A percentile compares a stretch with the other conserved stretches of the same genome.
Evolutionary conservation across 805 yeast species (phyloP).

Genomic region (Suhomyces pyralidae): DNA sequence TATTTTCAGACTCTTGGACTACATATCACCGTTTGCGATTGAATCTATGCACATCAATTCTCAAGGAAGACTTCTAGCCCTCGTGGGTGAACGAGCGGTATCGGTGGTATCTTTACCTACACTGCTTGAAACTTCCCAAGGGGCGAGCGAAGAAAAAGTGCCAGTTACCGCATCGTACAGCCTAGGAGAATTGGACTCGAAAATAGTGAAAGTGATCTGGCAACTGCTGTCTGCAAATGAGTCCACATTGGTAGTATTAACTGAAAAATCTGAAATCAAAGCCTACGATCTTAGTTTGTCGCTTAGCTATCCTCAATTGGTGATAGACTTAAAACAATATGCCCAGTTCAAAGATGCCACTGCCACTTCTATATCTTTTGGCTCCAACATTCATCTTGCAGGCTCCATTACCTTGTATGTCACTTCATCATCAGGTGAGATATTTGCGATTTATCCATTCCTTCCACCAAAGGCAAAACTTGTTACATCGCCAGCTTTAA

Average conservation of each 20-base stretch:
- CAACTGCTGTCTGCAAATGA: slow-evolving; percentile 19
- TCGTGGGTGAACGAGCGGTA: slow-evolving; percentile 30
- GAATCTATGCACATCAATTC: slow-evolving; percentile 34
- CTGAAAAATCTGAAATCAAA: slow-evolving; percentile 15
- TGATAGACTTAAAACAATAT: slow-evolving; percentile 13
- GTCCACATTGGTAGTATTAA: slow-evolving; percentile 23
- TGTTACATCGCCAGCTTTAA: slow-evolving; percentile 13
- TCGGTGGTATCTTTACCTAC: slow-evolving; percentile 31
- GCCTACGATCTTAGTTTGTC: slow-evolving; percentile 21
- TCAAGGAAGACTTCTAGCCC: slow-evolving; percentile 42
- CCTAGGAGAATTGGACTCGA: slow-evolving; percentile 13
- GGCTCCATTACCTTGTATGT: slow-evolving; percentile 32
- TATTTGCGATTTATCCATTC: slow-evolving; percentile 31
- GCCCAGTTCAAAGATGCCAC: slow-evolving; percentile 10
- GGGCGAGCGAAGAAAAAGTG: neutral
- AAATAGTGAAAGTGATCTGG: slow-evolving; percentile 25
- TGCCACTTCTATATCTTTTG: slow-evolving; percentile 28
- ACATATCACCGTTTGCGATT: slow-evolving; percentile 21
- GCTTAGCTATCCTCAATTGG: slow-evolving; percentile 15
- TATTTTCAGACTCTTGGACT: slow-evolving; percentile 22
- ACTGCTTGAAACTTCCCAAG: neutral
- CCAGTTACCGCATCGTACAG: neutral
- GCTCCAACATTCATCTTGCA: slow-evolving; percentile 18
- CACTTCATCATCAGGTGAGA: slow-evolving; percentile 15
- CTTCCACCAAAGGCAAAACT: slow-evolving; percentile 13